These are phyloP conservation scores for Emmonsiellopsis sp. DNA, from an alignment of 2,329 filamentous ascomycete species.

Conservation along the genomic window DNA sequence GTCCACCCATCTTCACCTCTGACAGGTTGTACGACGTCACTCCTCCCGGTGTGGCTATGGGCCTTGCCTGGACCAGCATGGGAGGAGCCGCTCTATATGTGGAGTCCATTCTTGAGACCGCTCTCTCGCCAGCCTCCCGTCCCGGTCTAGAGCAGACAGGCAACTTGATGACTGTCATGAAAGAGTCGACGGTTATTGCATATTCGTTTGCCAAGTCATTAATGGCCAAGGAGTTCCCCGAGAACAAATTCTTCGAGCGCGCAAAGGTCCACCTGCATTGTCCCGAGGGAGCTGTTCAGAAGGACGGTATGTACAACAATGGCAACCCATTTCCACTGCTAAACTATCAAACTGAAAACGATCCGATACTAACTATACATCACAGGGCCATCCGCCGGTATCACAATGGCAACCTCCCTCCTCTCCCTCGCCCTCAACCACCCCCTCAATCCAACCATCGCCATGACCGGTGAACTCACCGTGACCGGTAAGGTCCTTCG, in stretches of 20 bases:
- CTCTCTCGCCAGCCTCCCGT: conserved; percentile 62
- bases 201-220: conserved; percentile 92
- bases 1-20: conserved; percentile 88
- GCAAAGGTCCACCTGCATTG: conserved; percentile 93
- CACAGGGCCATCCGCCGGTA: conserved; percentile 68
- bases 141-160: conserved; percentile 84
- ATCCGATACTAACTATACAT: conserved; percentile 8
- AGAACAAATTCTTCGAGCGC: conserved; percentile 93
- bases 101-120: conserved; percentile 85
- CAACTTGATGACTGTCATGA: conserved; percentile 95
- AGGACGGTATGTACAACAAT: conserved; percentile 55
- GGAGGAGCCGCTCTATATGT: conserved; percentile 94
- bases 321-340: neutral
- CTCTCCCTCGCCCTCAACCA: conserved; percentile 74
- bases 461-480: conserved; percentile 97
- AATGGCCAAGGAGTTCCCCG: conserved; percentile 73
- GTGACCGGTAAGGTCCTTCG: conserved; percentile 92
- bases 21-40: conserved; percentile 91
- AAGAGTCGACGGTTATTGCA: conserved; percentile 88
- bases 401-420: conserved; percentile 95
- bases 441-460: conserved; percentile 72
- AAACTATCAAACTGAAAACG: neutral
- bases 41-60: conserved; percentile 92
- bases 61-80: conserved; percentile 95
- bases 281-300: conserved; percentile 89